phyloP scores from a whole-genome alignment of 495 filamentous ascomycete species.

The Hypoxylon cercidicola region DNA sequence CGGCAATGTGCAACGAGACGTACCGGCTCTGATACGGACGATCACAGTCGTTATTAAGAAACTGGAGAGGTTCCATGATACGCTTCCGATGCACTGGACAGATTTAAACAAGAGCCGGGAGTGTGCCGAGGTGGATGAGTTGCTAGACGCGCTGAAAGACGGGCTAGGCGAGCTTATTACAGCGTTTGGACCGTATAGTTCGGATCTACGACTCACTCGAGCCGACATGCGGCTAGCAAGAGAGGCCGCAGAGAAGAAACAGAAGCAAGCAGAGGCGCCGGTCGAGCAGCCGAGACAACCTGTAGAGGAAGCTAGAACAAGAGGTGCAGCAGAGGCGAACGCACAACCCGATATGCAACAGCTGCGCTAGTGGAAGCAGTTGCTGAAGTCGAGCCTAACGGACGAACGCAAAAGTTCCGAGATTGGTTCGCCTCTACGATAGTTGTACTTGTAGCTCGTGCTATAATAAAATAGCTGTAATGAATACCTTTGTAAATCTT shows the following conservation, averaged over 20 bases:
- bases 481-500: too few species aligned
- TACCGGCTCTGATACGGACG: slow-evolving; percentile 75
- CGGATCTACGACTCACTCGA: slow-evolving; percentile 69
- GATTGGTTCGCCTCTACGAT: not conserved
- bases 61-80: slow-evolving; percentile 73
- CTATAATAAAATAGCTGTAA: too few species aligned
- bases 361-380: slow-evolving; percentile 28
- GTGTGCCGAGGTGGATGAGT: slow-evolving; percentile 69
- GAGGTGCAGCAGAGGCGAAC: not conserved
- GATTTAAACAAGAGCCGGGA: slow-evolving; percentile 66
- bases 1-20: slow-evolving; percentile 83
- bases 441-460: not conserved
- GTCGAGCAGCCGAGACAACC: not conserved
- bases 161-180: slow-evolving; percentile 69
- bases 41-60: slow-evolving; percentile 73
- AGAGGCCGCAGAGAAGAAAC: slow-evolving; percentile 62
- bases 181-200: slow-evolving; percentile 76
- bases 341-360: slow-evolving; percentile 41
- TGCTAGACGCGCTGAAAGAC: slow-evolving; percentile 67
- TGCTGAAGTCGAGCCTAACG: slow-evolving; percentile 3
- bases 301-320: not conserved
- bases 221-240: slow-evolving; percentile 76
- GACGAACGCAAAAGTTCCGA: not conserved
- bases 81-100: slow-evolving; percentile 79
- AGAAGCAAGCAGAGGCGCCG: slow-evolving; percentile 2